These are phyloP conservation scores for Trichoderma simmonsii DNA, from an alignment of 2,329 filamentous ascomycete genomes.

Conservation along the genomic window DNA sequence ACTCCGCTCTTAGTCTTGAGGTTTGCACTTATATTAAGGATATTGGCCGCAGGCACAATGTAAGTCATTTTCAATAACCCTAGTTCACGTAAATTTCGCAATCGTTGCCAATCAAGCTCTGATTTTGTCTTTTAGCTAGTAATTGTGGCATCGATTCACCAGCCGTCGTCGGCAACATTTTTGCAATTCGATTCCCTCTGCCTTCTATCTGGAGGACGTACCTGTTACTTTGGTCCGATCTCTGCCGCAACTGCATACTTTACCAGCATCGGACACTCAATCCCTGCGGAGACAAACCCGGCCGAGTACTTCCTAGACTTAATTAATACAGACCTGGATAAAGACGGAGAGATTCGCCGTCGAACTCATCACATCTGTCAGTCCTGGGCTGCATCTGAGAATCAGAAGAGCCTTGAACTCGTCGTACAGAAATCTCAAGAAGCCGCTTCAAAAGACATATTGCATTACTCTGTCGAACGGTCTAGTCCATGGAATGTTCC, in stretches of 20 bases:
- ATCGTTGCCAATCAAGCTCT: conserved; percentile 28
- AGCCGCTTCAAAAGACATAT: background rate
- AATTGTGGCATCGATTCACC: conserved; percentile 79
- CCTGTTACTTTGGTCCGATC: conserved; percentile 70
- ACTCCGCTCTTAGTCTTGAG: conserved; percentile 73
- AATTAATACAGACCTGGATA: conserved; percentile 65
- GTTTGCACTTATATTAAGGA: conserved; percentile 69
- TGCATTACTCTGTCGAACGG: conserved; percentile 21
- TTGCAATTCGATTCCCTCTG: conserved; percentile 76
- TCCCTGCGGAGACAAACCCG: conserved; percentile 72
- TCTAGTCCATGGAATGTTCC: conserved; percentile 52
- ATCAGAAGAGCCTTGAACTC: conserved; percentile 21
- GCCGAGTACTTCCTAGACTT: conserved; percentile 78
- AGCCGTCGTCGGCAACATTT: conserved; percentile 77
- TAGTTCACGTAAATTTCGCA: background rate
- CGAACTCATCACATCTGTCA: conserved; percentile 28
- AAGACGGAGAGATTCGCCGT: conserved; percentile 39
- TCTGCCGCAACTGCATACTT: conserved; percentile 60
- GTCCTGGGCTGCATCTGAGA: conserved; percentile 28
- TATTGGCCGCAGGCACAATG: conserved; percentile 42
- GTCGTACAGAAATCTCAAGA: conserved; percentile 25
- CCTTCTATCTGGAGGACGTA: conserved; percentile 66
- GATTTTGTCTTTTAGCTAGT: conserved; percentile 51
- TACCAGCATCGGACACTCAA: conserved; percentile 52
- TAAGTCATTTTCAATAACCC: background rate